Evolutionary conservation across 352 stramenopile species (phyloP), one percentile per base, ranked within the genome.

Genomic region (Pythium monospermum): DNA sequence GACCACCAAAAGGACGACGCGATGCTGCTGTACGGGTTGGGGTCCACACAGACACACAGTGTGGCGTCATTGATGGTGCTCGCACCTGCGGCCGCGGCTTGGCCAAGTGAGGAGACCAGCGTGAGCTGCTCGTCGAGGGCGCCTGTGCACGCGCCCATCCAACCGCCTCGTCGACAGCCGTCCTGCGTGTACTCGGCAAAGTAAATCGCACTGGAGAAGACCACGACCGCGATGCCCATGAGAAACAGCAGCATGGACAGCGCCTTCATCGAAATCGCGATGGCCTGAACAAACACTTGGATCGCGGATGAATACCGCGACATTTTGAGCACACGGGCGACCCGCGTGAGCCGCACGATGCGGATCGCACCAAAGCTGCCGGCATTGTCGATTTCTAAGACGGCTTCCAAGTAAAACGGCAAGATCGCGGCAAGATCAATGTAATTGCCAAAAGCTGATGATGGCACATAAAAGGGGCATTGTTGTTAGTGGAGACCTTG

Each of bases 211-310:
- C 79, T 91, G 0, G 79, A 90, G 59, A 94, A 92, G 25, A 94
- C 78, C 21, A 91, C 78, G 66, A 88, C 87, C 21, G 70, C 84
- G 40, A 94, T 88, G 4, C 65, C 61, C 76, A 94, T 92, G 52
- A 93, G 77, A 36, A 93, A 93, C 28, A 94, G 68, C 13, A 94
- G 72, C 82, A 93, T 94, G 15, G 71, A 84, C n/a, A 94, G 57
- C 2, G 84, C 72, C 47, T 93, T 87, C 26, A 86, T 74, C 33
- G 76, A 88, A 35, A 88, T 73, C 13, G 62, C 51, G 42, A 91
- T 85, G 15, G 81, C 77, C 47, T 85, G 73, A 5, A 82, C 69
- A 39, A 95, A 95, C 26, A 91, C 76, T 45, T 87, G 76, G 58
- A 95, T 93, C 19, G 82, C 84, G 6, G 79, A 88, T 11, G 84